phyloP scores from a whole-genome alignment of 768 basidiomycete genomes.

The Hypholoma sublateritium region DNA sequence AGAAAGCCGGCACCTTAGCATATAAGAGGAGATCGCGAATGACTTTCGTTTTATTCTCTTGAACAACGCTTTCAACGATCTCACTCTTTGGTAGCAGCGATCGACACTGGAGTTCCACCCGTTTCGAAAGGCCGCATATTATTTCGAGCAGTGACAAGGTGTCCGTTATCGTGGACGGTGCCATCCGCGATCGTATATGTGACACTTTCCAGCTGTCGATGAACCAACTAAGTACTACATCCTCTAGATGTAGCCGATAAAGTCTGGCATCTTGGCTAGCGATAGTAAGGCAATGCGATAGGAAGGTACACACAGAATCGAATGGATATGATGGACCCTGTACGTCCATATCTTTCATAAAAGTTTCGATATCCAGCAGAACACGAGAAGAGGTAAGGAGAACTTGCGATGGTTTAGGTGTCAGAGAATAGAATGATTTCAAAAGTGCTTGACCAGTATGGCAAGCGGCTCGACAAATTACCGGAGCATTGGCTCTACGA shows the following conservation, averaged over 20 bases:
- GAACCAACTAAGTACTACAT: conserved; percentile 84
- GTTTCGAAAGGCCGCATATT: conserved; percentile 56
- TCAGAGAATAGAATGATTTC: conserved; percentile 27
- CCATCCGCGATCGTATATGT: conserved; percentile 40
- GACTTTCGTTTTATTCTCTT: conserved; percentile 53
- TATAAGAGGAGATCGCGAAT: conserved; percentile 73
- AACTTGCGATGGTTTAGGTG: conserved; percentile 20
- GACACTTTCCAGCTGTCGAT: conserved; percentile 63
- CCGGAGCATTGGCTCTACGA: conserved; percentile 66
- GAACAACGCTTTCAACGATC: conserved; percentile 59
- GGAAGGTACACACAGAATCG: conserved; percentile 88
- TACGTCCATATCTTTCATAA: conserved; percentile 82
- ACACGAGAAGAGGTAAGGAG: conserved; percentile 56
- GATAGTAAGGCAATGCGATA: conserved; percentile 65
- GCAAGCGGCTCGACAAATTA: conserved; percentile 78
- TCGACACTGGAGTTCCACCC: conserved; percentile 44
- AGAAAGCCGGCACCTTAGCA: conserved; percentile 56
- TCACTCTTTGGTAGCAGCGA: conserved; percentile 68
- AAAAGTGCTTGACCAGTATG: conserved; percentile 64
- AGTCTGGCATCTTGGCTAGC: conserved; percentile 81
- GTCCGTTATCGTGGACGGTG: conserved; percentile 58
- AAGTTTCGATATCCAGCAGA: conserved; percentile 71
- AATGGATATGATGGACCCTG: conserved; percentile 87
- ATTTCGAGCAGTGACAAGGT: conserved; percentile 61
- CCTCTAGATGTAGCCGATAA: conserved; percentile 83